Conservation (phyloP, 192 early-diverging fungal genomes). For the Mortierella hygrophila region DNA sequence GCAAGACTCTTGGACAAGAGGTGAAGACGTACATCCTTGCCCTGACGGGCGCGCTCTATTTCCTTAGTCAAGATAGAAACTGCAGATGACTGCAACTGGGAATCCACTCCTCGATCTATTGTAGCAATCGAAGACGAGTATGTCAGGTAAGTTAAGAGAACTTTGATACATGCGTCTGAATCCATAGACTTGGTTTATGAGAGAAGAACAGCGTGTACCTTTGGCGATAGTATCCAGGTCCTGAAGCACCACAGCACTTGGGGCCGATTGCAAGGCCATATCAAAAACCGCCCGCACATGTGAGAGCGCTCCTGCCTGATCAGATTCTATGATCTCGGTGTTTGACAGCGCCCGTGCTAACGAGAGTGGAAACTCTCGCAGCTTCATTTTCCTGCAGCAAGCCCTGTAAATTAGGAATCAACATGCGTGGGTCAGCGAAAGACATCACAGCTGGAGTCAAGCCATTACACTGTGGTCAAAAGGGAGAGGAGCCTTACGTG, state of each 20-base stretch:
- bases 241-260: conserved; percentile 63
- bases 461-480: neutral
- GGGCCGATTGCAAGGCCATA: conserved; percentile 57
- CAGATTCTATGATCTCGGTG: conserved; percentile 43
- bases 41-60: conserved; percentile 20
- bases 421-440: neutral
- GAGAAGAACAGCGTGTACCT: conserved; percentile 21
- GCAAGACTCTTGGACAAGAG: too few species aligned
- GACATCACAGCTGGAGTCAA: too few species aligned
- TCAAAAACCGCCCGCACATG: conserved; percentile 38
- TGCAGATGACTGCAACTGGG: conserved; percentile 21
- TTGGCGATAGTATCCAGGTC: conserved; percentile 65
- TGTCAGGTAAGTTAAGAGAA: neutral
- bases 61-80: conserved; percentile 35
- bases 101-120: conserved; percentile 37
- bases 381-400: conserved; percentile 14
- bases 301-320: conserved; percentile 18
- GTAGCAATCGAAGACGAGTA: neutral
- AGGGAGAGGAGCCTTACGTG: conserved; percentile 30
- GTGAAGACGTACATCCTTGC: conserved; percentile 22
- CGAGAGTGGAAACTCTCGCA: conserved; percentile 38
- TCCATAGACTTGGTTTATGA: neutral
- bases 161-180: neutral
- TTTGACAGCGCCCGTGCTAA: conserved; percentile 35
- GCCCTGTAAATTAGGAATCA: neutral